phyloP scores from a whole-genome alignment of 805 yeast genomes.

The Naumovozyma castellii region DNA sequence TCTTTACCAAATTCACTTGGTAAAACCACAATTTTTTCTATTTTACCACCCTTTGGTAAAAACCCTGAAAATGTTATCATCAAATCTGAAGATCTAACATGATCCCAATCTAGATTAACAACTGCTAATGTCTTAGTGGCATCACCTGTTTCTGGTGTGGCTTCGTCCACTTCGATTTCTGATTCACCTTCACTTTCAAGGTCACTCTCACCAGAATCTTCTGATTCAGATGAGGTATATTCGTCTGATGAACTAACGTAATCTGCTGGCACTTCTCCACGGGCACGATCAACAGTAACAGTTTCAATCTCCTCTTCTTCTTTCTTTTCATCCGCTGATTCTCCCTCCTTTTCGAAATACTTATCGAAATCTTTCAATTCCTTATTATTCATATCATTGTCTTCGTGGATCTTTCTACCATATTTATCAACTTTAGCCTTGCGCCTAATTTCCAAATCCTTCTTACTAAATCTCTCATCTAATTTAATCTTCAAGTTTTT shows the following conservation, averaged over 20 bases:
- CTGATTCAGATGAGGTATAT: slow-evolving; percentile 38
- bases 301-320: slow-evolving; percentile 9
- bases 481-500: slow-evolving; percentile 65
- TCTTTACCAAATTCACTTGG: slow-evolving; percentile 93
- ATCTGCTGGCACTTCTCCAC: slow-evolving; percentile 51
- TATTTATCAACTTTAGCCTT: slow-evolving; percentile 69
- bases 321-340: slow-evolving; percentile 16
- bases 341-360: slow-evolving; percentile 46
- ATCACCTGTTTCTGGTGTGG: slow-evolving; percentile 75
- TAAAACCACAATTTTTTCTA: slow-evolving; percentile 58
- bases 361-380: slow-evolving; percentile 50
- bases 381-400: slow-evolving; percentile 22
- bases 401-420: slow-evolving; percentile 57
- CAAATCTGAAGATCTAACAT: slow-evolving; percentile 75
- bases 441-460: slow-evolving; percentile 48
- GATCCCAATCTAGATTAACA: slow-evolving; percentile 96
- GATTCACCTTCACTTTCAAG: slow-evolving; percentile 41
- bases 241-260: slow-evolving; percentile 36
- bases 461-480: slow-evolving; percentile 75
- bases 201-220: slow-evolving; percentile 34
- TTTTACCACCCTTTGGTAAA: slow-evolving; percentile 65
- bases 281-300: slow-evolving; percentile 44
- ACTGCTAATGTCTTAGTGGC: slow-evolving; percentile 78
- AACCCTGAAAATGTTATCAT: slow-evolving; percentile 84
- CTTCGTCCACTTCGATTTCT: slow-evolving; percentile 46